Conservation (phyloP, 164 flowering plant genomes). For the Tetrastigma voinierianum region DNA sequence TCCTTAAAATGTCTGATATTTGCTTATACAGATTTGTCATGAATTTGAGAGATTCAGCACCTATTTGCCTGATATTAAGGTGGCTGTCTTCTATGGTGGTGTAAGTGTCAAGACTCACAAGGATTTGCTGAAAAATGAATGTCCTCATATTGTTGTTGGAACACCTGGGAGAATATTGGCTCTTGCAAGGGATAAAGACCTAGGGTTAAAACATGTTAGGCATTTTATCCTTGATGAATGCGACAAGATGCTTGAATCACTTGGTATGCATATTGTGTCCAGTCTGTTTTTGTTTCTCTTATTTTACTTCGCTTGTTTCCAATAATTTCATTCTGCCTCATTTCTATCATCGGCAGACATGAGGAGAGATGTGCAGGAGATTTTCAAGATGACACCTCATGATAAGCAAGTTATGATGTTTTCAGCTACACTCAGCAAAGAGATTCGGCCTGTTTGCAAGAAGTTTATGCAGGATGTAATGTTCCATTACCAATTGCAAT, state of each 20-base stretch:
- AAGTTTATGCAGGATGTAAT: conserved; percentile 99
- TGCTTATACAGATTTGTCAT: conserved; percentile 71
- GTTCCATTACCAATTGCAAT: conserved; percentile 55
- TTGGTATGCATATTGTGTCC: conserved; percentile 48
- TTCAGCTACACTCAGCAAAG: conserved; percentile 98
- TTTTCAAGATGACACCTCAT: conserved; percentile 98
- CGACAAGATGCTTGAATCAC: conserved; percentile 98
- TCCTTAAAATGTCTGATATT: too few species aligned
- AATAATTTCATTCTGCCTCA: too few species aligned
- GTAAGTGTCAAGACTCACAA: conserved; percentile 84
- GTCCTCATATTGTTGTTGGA: conserved; percentile 97
- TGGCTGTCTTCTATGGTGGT: conserved; percentile 97
- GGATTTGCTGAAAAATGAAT: conserved; percentile 88
- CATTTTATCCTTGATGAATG: conserved; percentile 98
- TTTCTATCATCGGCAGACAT: conserved; percentile 55
- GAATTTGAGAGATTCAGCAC: conserved; percentile 96
- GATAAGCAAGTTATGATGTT: conserved; percentile 99
- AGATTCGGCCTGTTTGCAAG: conserved; percentile 98
- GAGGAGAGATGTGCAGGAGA: conserved; percentile 98
- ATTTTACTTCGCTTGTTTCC: background rate
- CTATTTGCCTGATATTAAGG: conserved; percentile 79
- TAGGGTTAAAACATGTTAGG: conserved; percentile 85
- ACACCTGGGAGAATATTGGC: conserved; percentile 95
- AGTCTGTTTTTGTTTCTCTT: background rate
- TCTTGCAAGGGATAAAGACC: conserved; percentile 88